Conservation (phyloP, 352 stramenopile genomes). For the Phytophthora cryptogea region DNA sequence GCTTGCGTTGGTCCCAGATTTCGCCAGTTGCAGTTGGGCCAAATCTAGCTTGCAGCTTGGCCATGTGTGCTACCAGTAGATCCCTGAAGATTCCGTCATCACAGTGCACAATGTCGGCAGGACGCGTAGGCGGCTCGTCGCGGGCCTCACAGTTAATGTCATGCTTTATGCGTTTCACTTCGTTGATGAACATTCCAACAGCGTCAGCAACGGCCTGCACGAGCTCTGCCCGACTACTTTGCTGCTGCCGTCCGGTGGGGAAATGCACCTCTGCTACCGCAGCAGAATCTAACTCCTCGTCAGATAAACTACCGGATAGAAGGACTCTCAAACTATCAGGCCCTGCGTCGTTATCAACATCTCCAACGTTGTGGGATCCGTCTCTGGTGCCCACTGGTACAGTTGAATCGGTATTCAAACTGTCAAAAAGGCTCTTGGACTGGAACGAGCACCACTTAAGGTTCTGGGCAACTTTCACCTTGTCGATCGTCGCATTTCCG, state of each 20-base stretch:
- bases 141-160: background rate
- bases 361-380: too few relatives aligned
- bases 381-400: too few relatives aligned
- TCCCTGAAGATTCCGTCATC: background rate
- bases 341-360: too few relatives aligned
- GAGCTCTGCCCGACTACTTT: too few relatives aligned
- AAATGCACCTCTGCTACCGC: too few relatives aligned
- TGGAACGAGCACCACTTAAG: background rate
- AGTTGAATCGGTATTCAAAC: background rate
- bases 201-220: background rate
- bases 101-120: background rate
- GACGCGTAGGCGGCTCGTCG: background rate
- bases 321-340: too few relatives aligned
- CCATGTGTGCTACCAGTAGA: background rate
- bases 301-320: too few relatives aligned
- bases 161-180: background rate
- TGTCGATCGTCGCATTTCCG: background rate
- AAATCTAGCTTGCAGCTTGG: background rate
- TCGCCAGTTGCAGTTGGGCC: background rate
- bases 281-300: too few relatives aligned
- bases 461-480: background rate
- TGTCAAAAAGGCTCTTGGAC: background rate
- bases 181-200: background rate
- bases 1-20: background rate
- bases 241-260: too few relatives aligned